These are phyloP conservation scores for Solanum hybrid DNA, from an alignment of 305 asterid genomes.

Conservation along the genomic window DNA sequence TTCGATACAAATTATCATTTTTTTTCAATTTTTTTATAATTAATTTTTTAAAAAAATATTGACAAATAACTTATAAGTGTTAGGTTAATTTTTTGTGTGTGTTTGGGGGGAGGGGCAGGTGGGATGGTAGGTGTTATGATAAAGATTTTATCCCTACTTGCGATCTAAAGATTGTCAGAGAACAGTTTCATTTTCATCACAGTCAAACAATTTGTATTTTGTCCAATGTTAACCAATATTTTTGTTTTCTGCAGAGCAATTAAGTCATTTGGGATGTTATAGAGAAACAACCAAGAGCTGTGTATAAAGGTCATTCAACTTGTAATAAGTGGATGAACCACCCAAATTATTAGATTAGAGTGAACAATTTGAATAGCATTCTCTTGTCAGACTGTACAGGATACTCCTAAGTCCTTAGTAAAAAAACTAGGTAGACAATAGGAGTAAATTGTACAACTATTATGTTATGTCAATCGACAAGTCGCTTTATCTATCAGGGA, in stretches of 20 bases:
- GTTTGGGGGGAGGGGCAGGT: too few species aligned
- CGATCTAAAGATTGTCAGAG: neutral
- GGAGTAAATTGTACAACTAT: neutral
- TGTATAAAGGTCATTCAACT: neutral
- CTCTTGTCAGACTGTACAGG: neutral
- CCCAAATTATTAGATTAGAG: neutral
- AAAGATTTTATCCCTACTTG: too few species aligned
- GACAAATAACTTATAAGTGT: too few species aligned
- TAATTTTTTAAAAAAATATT: too few species aligned
- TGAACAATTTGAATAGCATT: neutral
- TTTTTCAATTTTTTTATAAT: too few species aligned
- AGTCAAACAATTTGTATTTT: neutral
- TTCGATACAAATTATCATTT: neutral
- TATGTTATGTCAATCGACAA: neutral
- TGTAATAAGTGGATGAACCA: neutral
- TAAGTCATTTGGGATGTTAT: neutral
- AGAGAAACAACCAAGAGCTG: neutral
- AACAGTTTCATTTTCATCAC: neutral
- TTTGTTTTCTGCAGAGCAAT: neutral
- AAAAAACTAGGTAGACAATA: neutral
- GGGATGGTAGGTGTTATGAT: too few species aligned
- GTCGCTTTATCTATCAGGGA: conserved; percentile 10
- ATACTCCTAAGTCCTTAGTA: neutral
- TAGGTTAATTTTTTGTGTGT: too few species aligned
- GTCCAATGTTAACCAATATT: neutral